Percentiles rank a stretch among this genome's conserved stretches.
Evolutionary conservation across 192 early-diverging fungal genomes (phyloP).

Genomic region (Mortierella antarctica): DNA sequence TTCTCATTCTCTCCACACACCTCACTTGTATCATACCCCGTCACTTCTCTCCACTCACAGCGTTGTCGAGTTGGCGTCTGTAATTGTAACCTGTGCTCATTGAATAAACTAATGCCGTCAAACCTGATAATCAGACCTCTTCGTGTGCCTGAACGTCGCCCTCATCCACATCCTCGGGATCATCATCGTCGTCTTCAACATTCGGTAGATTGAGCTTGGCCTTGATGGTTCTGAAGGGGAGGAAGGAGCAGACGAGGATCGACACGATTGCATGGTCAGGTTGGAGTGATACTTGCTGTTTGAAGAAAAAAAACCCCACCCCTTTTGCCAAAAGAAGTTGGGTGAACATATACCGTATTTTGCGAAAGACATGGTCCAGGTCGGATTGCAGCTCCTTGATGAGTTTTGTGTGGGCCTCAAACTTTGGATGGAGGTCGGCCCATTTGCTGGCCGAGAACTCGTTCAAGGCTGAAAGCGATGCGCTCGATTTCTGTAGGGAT

Average conservation of each 20-base stretch:
- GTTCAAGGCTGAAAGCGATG: slow-evolving; percentile 60
- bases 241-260: not conserved
- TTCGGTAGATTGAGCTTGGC: slow-evolving; percentile 30
- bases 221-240: slow-evolving; percentile 13
- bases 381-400: slow-evolving; percentile 67
- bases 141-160: not conserved
- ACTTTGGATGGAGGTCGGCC: slow-evolving; percentile 58
- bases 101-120: not conserved
- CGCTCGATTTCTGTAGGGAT: slow-evolving; percentile 35
- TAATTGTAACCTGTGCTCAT: too few relatives aligned
- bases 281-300: not conserved
- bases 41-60: too few relatives aligned
- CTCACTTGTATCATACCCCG: not conserved
- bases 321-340: not conserved
- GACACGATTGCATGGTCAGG: too few relatives aligned
- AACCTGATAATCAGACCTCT: too few relatives aligned
- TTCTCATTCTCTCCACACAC: not conserved
- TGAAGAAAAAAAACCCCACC: not conserved
- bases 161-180: not conserved
- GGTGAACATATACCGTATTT: slow-evolving; percentile 58
- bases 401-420: slow-evolving; percentile 66
- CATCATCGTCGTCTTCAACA: slow-evolving; percentile 14
- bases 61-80: too few relatives aligned
- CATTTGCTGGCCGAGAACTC: slow-evolving; percentile 67
- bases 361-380: slow-evolving; percentile 66